These are phyloP conservation scores for Cucurbita moschata DNA, from an alignment of 306 rosid genomes.

Conservation along the genomic window DNA sequence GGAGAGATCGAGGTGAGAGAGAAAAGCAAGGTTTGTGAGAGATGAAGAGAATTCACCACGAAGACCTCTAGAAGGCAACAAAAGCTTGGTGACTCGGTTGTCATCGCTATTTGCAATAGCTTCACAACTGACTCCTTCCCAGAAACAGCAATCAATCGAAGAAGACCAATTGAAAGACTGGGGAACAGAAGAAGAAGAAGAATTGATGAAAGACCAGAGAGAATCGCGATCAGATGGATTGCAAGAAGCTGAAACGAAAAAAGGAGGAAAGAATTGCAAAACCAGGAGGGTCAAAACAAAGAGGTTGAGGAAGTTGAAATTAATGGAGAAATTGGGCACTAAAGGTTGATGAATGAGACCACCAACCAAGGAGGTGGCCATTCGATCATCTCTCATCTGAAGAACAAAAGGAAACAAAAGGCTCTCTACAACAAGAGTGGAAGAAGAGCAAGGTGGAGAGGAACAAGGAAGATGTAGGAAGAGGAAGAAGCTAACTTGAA, in stretches of 20 bases:
- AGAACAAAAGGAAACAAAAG: background rate
- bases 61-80: constrained; percentile 40
- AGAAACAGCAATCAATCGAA: constrained; percentile 53
- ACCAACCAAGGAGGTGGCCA: constrained; percentile 5
- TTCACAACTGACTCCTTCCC: constrained; percentile 63
- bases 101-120: background rate
- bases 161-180: constrained; percentile 44
- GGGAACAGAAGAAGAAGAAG: constrained; percentile 7
- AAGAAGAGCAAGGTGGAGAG: background rate
- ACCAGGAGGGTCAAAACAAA: background rate
- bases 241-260: constrained; percentile 29
- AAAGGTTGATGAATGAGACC: constrained; percentile 3
- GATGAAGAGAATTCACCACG: constrained; percentile 26
- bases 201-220: constrained; percentile 28
- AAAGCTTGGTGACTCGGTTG: constrained; percentile 29
- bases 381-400: constrained; percentile 7
- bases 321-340: background rate
- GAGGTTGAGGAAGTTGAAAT: constrained; percentile 15
- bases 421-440: background rate
- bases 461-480: background rate
- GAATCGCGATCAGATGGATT: constrained; percentile 28
- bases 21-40: constrained; percentile 26
- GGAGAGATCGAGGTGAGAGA: constrained; percentile 54
- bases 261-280: constrained; percentile 4
- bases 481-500: constrained; percentile 2